Base-by-base conservation (phyloP, 306 rosid genomes). In the Rubus idaeus region DNA sequence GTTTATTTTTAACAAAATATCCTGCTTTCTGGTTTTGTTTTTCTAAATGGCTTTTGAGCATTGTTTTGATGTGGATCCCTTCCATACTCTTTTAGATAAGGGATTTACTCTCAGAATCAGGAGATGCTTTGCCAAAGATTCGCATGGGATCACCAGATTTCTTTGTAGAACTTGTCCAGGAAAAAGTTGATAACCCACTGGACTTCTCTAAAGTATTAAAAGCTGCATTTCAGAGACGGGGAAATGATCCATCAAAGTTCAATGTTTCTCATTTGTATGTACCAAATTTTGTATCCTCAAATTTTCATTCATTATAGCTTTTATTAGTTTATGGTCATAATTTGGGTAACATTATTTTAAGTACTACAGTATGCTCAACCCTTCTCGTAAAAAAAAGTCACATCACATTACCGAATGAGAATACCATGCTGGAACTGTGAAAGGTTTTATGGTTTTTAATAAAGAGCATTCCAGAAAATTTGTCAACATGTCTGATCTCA, bases 211-310 rank as follows among this genome's bases (percentile, higher is more conserved):
- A 88, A 78, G 84, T 85, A 70, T 82, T 90, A 82, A 90, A 90
- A 87, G 83, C 87, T 57, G 97, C 97, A 74, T 79, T 88, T 78
- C 96, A 65, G 81, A 86, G 77, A 77, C 92, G 96, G 53, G 96
- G 91, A 82, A 81, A 84, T 79, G 85, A 89, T 77, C 60, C 70
- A 73, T 81, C 70, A 74, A 92, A 92, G 96, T 88, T 85, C 70
- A 88, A 83, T 45, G 97, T 90, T 75, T 90, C 97, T 83, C 97
- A 95, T 87, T 81, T 95, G 98, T 95, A 92, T 69, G 97, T 77
- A 79, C 86, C 80, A 74, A 82, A 69, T 63, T 84, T 76, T 83
- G 68, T 81, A 47, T 75, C 53, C 63, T 80, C 8, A 26, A 78
- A 41, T 50, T 71, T 81, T 76, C 26, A 7, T 81, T 74, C 53